Evolutionary conservation across 371 early-diverging fungal genomes (phyloP), one percentile per base, ranked within the genome.

Genomic region (Rhizopus sp.): DNA sequence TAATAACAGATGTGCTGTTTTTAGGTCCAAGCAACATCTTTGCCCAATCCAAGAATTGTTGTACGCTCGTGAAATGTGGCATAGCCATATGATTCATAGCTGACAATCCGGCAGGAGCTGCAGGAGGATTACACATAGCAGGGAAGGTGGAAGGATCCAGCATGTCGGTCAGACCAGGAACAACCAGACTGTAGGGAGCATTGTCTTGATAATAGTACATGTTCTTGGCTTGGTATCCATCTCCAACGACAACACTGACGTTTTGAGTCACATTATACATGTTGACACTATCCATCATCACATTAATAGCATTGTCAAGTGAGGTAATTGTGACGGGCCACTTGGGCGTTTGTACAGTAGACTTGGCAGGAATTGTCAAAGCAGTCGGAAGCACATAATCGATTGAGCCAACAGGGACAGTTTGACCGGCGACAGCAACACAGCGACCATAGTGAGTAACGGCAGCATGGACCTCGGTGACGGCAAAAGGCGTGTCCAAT

Each of bases 401-500:
- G n/a, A 66, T 52, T 8, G 60, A 30, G 8, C 50, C 59, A 35
- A 59, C 40, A 3, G 50, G 8, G 32, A 52, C 47, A 5, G 39
- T n/a, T 23, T 52, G 39, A 3, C 52, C 52, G 1, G 7, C 13
- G 44, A 13, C 7, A 9, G 17, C 13, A 15, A 23, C 37, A 39
- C 52, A 52, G 3, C 23, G 13, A 37, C 16, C 9, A 35, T 16
- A 9, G 16, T 33, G 12, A 16, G 6, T 38, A 17, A 35, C 35
- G 23, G 38, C 12, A 23, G 77, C 73, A 12, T 55, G 51, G 53
- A 77, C 63, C 52, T 49, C 42, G 46, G 60, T 53, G 46, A 77
- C 57, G 40, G 63, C 59, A 39, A 71, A 61, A 33, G 60, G 59
- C 8, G 72, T 60, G 37, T 77, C 70, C 53, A 77, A 66, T 23